Percentiles rank a stretch among this genome's conserved stretches.
These are phyloP conservation scores for Trametes sp. DNA, from an alignment of 1,284 basidiomycete species.

Conservation along the genomic window DNA sequence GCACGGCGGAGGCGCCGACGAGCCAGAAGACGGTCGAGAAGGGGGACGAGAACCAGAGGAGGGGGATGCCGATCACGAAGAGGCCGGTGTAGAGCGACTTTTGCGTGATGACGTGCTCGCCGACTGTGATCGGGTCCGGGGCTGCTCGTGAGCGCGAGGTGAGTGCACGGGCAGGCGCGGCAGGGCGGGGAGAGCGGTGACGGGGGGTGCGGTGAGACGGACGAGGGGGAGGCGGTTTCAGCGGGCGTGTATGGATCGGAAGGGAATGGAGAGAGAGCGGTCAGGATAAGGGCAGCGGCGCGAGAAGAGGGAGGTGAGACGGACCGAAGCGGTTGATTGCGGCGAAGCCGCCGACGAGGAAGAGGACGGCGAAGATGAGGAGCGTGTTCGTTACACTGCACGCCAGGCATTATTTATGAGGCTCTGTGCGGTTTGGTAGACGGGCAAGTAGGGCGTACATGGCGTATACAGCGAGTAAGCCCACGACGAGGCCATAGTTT, in stretches of 20 bases:
- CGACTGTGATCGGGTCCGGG: slow-evolving; percentile 82
- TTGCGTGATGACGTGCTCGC: slow-evolving; percentile 82
- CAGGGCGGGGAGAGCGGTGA: slow-evolving; percentile 56
- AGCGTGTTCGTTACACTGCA: slow-evolving; percentile 76
- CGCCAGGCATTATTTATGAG: slow-evolving; percentile 1
- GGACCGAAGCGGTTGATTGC: slow-evolving; percentile 91
- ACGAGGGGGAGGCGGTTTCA: not conserved
- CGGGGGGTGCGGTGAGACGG: slow-evolving; percentile 51
- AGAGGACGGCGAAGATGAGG: slow-evolving; percentile 85
- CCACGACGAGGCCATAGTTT: slow-evolving; percentile 90
- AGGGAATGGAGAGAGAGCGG: slow-evolving; percentile 5
- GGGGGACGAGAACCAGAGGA: slow-evolving; percentile 74
- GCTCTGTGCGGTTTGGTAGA: slow-evolving; percentile 1
- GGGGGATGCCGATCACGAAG: slow-evolving; percentile 80
- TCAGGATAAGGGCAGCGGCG: slow-evolving; percentile 6
- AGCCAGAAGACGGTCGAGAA: slow-evolving; percentile 82
- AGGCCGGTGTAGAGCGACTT: slow-evolving; percentile 83
- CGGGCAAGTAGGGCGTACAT: slow-evolving; percentile 61
- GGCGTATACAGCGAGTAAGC: slow-evolving; percentile 87
- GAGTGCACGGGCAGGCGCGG: slow-evolving; percentile 58
- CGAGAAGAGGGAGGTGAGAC: slow-evolving; percentile 39
- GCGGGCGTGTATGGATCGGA: slow-evolving; percentile 13
- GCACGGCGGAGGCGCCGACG: slow-evolving; percentile 75
- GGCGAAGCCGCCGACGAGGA: slow-evolving; percentile 92
- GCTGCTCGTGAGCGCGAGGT: slow-evolving; percentile 52